These are phyloP conservation scores for Phytophthora cryptogea DNA, from an alignment of 352 stramenopile species.

Conservation along the genomic window DNA sequence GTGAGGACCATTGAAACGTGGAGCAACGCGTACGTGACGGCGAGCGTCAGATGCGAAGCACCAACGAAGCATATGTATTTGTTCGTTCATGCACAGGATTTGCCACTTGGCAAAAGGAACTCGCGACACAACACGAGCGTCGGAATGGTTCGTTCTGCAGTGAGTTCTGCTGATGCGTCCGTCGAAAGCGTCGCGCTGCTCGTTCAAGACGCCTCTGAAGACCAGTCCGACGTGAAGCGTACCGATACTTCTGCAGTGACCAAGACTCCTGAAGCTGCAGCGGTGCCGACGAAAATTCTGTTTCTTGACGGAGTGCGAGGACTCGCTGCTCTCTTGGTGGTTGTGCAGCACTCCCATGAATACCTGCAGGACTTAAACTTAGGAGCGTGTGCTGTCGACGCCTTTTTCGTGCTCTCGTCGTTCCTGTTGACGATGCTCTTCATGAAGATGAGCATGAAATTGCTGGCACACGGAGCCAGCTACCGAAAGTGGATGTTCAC, in stretches of 20 bases:
- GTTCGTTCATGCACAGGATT: no score
- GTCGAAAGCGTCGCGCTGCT: neutral
- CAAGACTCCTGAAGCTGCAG: neutral
- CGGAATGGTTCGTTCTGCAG: neutral
- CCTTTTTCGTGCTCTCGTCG: slow-evolving; percentile 50
- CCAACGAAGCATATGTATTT: no score
- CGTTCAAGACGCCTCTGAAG: neutral
- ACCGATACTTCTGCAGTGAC: neutral
- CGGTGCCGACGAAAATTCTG: slow-evolving; percentile 28
- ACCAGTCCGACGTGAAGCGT: slow-evolving; percentile 1
- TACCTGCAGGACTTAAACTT: slow-evolving; percentile 33
- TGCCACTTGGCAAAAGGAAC: neutral
- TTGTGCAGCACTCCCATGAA: slow-evolving; percentile 30
- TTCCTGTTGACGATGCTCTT: slow-evolving; percentile 48
- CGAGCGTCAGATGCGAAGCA: no score
- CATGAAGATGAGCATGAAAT: slow-evolving; percentile 32
- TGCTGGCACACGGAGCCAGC: slow-evolving; percentile 22
- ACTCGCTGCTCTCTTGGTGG: slow-evolving; percentile 39
- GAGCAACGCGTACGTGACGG: no score
- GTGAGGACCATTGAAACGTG: no score
- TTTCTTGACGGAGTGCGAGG: slow-evolving; percentile 48
- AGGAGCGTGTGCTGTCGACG: slow-evolving; percentile 34
- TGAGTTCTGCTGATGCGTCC: neutral
- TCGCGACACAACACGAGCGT: neutral
- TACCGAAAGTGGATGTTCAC: slow-evolving; percentile 25